Percentiles rank a stretch among this genome's conserved stretches.
These are phyloP conservation scores for Ophiorrhiza pumila DNA, from an alignment of 257 asterid genomes.

Conservation along the genomic window DNA sequence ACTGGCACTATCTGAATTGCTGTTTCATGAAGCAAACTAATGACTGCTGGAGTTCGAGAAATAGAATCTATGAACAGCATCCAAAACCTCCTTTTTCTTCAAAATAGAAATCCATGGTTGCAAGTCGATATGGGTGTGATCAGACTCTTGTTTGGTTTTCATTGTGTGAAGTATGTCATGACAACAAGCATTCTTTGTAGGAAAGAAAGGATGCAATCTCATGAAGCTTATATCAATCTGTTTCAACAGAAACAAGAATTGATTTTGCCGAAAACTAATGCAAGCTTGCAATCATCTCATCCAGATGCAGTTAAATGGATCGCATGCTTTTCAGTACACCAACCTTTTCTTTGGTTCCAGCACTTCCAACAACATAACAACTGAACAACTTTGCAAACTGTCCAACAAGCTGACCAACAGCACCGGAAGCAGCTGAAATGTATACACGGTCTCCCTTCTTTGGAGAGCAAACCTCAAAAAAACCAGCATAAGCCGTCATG, in stretches of 20 bases:
- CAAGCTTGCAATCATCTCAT: not conserved
- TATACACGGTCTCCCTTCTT: constrained; percentile 30
- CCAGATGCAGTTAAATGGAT: not conserved
- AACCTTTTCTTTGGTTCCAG: constrained; percentile 33
- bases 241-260: not conserved
- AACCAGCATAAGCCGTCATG: constrained; percentile 34
- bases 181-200: not conserved
- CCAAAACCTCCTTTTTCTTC: not conserved
- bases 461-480: constrained; percentile 33
- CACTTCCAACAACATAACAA: constrained; percentile 37
- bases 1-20: not conserved
- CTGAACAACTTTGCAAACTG: constrained; percentile 29
- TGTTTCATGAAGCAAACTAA: not conserved
- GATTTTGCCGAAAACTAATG: not conserved
- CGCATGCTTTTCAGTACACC: not conserved
- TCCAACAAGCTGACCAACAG: constrained; percentile 36
- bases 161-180: not conserved
- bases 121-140: not conserved
- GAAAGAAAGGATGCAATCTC: too few species aligned
- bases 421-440: constrained; percentile 37
- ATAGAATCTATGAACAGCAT: not conserved
- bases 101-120: not conserved
- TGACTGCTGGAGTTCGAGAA: not conserved
- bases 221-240: not conserved
- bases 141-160: not conserved